Percentiles rank a stretch among this genome's conserved stretches.
These are phyloP conservation scores for Aspergillus ochraceoroseus DNA, from an alignment of 2,329 filamentous ascomycete genomes.

Conservation along the genomic window DNA sequence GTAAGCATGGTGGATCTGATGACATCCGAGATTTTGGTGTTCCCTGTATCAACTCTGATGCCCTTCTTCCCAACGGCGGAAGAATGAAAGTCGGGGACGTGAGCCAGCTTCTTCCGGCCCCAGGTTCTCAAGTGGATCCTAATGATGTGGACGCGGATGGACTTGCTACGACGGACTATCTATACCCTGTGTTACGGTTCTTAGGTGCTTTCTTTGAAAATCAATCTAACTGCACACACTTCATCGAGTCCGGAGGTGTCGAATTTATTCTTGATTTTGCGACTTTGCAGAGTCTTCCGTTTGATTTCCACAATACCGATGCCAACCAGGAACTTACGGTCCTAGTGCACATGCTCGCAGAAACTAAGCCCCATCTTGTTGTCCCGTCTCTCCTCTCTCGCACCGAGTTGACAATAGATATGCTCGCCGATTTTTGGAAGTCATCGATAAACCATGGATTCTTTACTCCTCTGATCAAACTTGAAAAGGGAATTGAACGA, in stretches of 20 bases:
- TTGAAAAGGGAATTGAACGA: constrained; percentile 20
- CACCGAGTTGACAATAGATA: constrained; percentile 63
- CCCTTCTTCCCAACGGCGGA: constrained; percentile 36
- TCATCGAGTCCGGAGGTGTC: constrained; percentile 73
- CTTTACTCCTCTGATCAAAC: constrained; percentile 61
- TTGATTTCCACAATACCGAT: constrained; percentile 62
- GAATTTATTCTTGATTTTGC: constrained; percentile 80
- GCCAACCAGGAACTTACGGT: constrained; percentile 66
- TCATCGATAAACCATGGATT: constrained; percentile 54
- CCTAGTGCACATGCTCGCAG: constrained; percentile 72
- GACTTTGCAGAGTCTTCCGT: constrained; percentile 73
- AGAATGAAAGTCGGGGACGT: constrained; percentile 33
- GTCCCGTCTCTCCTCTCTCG: constrained; percentile 76
- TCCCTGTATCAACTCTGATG: constrained; percentile 26
- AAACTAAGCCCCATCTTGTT: constrained; percentile 72
- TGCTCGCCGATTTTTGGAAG: constrained; percentile 61
- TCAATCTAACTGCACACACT: constrained; percentile 63
- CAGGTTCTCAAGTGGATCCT: constrained; percentile 35
- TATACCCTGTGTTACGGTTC: constrained; percentile 72
- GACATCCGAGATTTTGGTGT: constrained; percentile 25
- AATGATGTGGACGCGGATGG: constrained; percentile 49
- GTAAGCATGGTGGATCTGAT: constrained; percentile 23
- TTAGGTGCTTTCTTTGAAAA: constrained; percentile 73
- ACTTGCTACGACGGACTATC: constrained; percentile 61
- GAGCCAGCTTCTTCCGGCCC: constrained; percentile 25